A percentile compares a stretch with the other conserved stretches of the same genome.
phyloP scores from a whole-genome alignment of 148 eudicot species.

The Dysphania ambrosioides region DNA sequence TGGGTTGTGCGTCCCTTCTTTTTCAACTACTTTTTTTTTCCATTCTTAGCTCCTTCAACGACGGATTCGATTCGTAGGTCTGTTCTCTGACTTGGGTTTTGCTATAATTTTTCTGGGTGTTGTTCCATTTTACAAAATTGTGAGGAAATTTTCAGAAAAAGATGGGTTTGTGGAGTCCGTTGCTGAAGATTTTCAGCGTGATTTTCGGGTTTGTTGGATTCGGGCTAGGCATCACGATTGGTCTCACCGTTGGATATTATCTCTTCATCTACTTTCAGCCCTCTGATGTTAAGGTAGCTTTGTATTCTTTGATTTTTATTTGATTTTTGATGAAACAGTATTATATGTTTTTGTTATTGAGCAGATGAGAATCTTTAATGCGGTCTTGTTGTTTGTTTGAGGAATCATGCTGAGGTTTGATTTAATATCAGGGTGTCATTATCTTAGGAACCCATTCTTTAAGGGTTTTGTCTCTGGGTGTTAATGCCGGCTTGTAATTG shows the following conservation, averaged over 20 bases:
- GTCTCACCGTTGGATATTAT: slow-evolving; percentile 66
- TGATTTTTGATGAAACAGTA: neutral
- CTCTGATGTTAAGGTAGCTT: slow-evolving; percentile 59
- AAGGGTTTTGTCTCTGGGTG: neutral
- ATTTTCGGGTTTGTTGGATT: slow-evolving; percentile 68
- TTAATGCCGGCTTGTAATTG: neutral
- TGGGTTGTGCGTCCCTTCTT: neutral
- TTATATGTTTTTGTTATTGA: too few species aligned
- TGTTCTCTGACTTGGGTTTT: slow-evolving; percentile 20
- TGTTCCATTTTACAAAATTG: neutral
- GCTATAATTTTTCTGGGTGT: slow-evolving; percentile 11
- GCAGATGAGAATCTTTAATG: neutral
- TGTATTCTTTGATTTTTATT: slow-evolving; percentile 1
- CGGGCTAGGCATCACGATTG: slow-evolving; percentile 64
- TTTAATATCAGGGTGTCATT: neutral
- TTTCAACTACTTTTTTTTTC: neutral
- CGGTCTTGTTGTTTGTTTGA: slow-evolving; percentile 3
- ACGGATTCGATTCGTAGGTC: slow-evolving; percentile 17
- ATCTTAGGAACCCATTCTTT: neutral
- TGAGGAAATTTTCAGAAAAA: neutral
- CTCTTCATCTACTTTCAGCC: slow-evolving; percentile 69
- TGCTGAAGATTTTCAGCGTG: slow-evolving; percentile 41
- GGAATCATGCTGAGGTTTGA: neutral
- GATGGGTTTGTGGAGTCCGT: slow-evolving; percentile 52
- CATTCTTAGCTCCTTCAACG: neutral